Conservation (phyloP, 768 basidiomycete genomes). For the Rhodosporidiobolus odoratus region DNA sequence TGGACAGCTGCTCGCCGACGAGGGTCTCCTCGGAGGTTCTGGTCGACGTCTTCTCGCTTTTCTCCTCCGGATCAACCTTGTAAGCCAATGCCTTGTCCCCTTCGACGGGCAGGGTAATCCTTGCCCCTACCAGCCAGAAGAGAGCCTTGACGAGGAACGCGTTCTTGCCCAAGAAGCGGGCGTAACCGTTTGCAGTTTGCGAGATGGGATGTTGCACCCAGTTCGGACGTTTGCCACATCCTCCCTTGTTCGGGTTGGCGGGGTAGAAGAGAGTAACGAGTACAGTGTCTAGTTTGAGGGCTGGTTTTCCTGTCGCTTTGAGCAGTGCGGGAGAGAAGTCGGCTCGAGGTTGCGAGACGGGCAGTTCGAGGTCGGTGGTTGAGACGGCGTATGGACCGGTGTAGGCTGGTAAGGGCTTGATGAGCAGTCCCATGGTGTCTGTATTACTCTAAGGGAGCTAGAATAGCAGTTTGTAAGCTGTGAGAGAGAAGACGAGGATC, state of each 20-base stretch:
- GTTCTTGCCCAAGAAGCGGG: constrained; percentile 8
- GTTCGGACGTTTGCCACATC: background rate
- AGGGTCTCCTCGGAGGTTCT: background rate
- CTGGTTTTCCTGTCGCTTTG: constrained; percentile 1
- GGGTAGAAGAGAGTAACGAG: constrained; percentile 40
- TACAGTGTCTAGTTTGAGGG: constrained; percentile 31
- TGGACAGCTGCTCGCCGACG: background rate
- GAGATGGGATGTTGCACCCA: constrained; percentile 28
- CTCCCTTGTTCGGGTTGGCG: background rate
- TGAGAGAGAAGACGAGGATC: background rate
- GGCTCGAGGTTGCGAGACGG: background rate
- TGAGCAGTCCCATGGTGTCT: constrained; percentile 2
- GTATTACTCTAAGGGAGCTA: background rate
- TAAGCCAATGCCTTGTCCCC: background rate
- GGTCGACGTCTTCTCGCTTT: background rate
- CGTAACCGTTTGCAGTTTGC: constrained; percentile 30
- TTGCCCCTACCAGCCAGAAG: constrained; percentile 4
- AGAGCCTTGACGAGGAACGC: constrained; percentile 1
- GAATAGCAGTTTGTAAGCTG: background rate
- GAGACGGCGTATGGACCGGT: constrained; percentile 23
- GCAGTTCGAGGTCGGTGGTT: constrained; percentile 27
- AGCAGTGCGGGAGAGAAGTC: constrained; percentile 7
- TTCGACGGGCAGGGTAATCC: constrained; percentile 2
- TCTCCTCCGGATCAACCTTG: background rate
- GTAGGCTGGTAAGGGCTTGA: background rate